Evolutionary conservation across 352 stramenopile genomes (phyloP), one percentile per base, ranked within the genome.

Genomic region (Phytophthora pini): DNA sequence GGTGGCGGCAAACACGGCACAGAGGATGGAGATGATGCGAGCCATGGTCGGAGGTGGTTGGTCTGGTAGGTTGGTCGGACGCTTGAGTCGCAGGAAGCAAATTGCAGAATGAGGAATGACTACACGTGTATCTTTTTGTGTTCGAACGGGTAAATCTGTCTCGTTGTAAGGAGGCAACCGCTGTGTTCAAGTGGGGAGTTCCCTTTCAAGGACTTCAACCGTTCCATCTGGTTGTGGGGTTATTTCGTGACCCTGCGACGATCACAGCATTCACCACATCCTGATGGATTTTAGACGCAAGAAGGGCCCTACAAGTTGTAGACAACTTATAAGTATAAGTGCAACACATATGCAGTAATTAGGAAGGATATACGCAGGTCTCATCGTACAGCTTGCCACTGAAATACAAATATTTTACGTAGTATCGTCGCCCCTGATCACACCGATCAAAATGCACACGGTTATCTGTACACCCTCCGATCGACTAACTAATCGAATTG

Each of bases 71-170:
- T 32, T 46, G 27, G 8, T 49, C 48, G 47, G 17, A 34, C 10
- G 56, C 20, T 68, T 68, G 58, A 51, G 32, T 39, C n/a, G 65
- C 7, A 60, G 13, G 46, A 56, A 45, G 47, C 39, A 53, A 72
- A 65, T 65, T 65, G 51, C 45, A 73, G 17, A 20, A 20, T 20
- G 17, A 20, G 17, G 17, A 20, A 20, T 20, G 17, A 20, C 17
- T 0, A 20, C 17, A 20, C 17, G 17, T 20, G 17, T 20, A 20
- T 20, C 17, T 29, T n/a, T 17, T 27, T 11, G 22, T 26, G 15
- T 24, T 22, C 17, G 17, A n/a, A 26, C 12, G n/a, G 12, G 40
- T 46, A 26, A 3, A 27, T n/a, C 4, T 22, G 40, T 46, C 40
- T 46, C 39, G 39, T 2, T 45, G 13, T 22, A 24, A 8, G 39